phyloP scores from a whole-genome alignment of 805 yeast species.

The Millerozyma miso region DNA sequence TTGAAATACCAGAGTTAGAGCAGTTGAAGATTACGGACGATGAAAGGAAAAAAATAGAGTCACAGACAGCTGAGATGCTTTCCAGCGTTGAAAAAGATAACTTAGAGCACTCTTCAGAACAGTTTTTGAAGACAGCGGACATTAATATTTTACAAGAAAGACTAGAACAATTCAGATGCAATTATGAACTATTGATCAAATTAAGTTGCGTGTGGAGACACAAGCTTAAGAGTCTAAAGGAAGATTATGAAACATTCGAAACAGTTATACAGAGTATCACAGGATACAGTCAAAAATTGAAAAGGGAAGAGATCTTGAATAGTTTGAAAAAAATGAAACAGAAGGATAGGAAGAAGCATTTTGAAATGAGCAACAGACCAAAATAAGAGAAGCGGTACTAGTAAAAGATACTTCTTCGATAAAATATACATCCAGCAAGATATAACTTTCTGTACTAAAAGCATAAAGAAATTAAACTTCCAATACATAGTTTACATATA shows the following conservation, averaged over 20 bases:
- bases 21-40: conserved; percentile 26
- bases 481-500: background rate
- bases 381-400: background rate
- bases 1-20: conserved; percentile 31
- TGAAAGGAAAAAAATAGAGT: conserved; percentile 19
- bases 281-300: conserved; percentile 81
- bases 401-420: too few species aligned
- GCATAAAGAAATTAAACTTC: too few species aligned
- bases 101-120: conserved; percentile 26
- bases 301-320: conserved; percentile 45
- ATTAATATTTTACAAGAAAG: conserved; percentile 21
- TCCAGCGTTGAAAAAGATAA: conserved; percentile 32
- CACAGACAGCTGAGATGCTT: conserved; percentile 22
- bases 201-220: conserved; percentile 48
- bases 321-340: conserved; percentile 26
- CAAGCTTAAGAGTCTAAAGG: conserved; percentile 44
- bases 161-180: conserved; percentile 26
- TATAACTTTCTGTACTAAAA: too few species aligned
- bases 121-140: conserved; percentile 18
- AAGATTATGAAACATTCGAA: conserved; percentile 75
- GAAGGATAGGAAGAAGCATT: conserved; percentile 13
- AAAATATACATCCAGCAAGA: too few species aligned
- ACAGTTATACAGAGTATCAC: conserved; percentile 84
- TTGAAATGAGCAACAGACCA: conserved; percentile 7
- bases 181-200: conserved; percentile 21